Evolutionary conservation across 345 rosid genomes (phyloP).

Genomic region (Ceriops zippeliana): DNA sequence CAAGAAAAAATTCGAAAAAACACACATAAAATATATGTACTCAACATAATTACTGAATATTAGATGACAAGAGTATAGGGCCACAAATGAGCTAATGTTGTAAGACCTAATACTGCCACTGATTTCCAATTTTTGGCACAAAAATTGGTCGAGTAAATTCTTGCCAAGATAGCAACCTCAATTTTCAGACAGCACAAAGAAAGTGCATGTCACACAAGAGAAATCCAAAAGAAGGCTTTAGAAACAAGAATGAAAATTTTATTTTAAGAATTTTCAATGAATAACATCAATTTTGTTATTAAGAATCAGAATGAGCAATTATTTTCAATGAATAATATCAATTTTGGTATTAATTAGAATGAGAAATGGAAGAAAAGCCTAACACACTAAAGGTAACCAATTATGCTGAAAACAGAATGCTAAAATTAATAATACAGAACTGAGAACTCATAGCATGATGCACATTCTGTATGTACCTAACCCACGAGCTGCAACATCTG

Average conservation of each 20-base stretch:
- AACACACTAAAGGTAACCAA: neutral
- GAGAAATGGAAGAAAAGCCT: neutral
- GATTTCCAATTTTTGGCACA: too few relatives aligned
- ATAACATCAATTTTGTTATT: neutral
- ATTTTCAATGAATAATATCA: neutral
- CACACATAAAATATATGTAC: too few relatives aligned
- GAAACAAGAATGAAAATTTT: neutral
- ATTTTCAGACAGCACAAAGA: too few relatives aligned
- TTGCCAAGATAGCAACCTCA: too few relatives aligned
- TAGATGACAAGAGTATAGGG: too few relatives aligned
- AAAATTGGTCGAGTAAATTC: too few relatives aligned
- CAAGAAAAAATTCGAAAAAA: too few relatives aligned
- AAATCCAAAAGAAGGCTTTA: neutral
- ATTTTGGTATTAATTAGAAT: neutral
- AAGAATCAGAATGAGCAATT: neutral
- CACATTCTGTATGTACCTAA: conserved; percentile 49
- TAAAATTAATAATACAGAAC: conserved; percentile 5
- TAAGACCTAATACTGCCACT: too few relatives aligned
- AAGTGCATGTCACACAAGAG: too few relatives aligned
- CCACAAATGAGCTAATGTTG: too few relatives aligned
- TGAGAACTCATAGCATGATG: neutral
- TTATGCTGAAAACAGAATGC: neutral
- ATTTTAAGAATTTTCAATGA: neutral
- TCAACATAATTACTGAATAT: too few relatives aligned
- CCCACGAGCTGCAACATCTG: conserved; percentile 99